Conservation (phyloP, 768 basidiomycete genomes). For the Clathrus columnatus region DNA sequence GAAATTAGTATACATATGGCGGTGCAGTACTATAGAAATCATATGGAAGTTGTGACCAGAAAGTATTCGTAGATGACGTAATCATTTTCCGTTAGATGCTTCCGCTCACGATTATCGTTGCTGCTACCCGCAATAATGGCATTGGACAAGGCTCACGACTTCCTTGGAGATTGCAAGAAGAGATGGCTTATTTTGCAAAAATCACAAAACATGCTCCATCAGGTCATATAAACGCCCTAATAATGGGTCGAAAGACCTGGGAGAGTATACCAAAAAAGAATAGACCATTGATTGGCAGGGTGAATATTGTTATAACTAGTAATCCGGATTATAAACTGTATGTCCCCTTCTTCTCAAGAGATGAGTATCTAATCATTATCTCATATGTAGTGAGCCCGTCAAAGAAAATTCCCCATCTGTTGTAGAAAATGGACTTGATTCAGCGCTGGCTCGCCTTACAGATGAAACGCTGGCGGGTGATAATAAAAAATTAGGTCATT, state of each 20-base stretch:
- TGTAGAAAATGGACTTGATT: constrained; percentile 33
- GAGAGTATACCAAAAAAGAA: constrained; percentile 86
- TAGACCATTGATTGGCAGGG: constrained; percentile 65
- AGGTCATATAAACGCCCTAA: constrained; percentile 57
- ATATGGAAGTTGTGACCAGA: too few relatives aligned
- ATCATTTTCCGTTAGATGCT: constrained; percentile 44
- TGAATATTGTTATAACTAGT: constrained; percentile 72
- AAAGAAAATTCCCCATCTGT: constrained; percentile 20
- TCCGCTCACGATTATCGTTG: constrained; percentile 84
- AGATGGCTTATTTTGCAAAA: constrained; percentile 89
- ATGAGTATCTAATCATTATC: neutral
- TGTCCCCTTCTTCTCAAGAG: constrained; percentile 19
- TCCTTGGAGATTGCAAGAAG: constrained; percentile 84
- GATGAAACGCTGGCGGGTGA: constrained; percentile 16
- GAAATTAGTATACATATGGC: too few relatives aligned
- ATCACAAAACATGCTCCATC: constrained; percentile 57
- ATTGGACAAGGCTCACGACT: constrained; percentile 72
- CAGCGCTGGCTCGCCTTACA: constrained; percentile 29
- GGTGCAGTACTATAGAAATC: too few relatives aligned
- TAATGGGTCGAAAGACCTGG: constrained; percentile 98
- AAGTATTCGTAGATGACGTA: too few relatives aligned
- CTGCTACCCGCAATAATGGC: constrained; percentile 78
- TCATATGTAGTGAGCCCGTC: neutral
- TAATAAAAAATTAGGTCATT: constrained; percentile 34
- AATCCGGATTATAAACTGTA: constrained; percentile 55